Evolutionary conservation across 139 green algal genomes (phyloP).

Genomic region (Bryopsis sp.): DNA sequence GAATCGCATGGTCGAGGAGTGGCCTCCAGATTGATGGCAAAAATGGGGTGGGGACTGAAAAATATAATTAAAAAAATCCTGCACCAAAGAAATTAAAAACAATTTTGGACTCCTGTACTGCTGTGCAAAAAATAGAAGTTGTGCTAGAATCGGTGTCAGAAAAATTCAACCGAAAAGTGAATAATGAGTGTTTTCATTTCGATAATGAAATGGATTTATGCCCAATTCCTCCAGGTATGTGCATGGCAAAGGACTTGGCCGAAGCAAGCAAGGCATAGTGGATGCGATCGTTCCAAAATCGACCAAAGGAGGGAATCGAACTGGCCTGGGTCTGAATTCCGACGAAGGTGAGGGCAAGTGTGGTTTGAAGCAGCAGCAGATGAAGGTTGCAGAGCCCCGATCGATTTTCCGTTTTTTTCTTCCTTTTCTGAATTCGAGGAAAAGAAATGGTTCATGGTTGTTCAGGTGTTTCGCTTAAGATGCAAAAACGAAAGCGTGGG

Average conservation of each 20-base stretch:
- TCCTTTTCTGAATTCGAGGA: not conserved
- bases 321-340: slow-evolving; percentile 2
- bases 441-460: too few species aligned
- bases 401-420: too few species aligned
- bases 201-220: too few species aligned
- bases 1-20: slow-evolving; percentile 36
- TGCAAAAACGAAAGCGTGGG: not conserved
- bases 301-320: not conserved
- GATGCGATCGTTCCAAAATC: not conserved
- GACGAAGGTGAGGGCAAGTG: not conserved
- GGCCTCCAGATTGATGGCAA: slow-evolving; percentile 33
- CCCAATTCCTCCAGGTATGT: not conserved
- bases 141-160: too few species aligned
- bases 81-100: too few species aligned
- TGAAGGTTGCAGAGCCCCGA: not conserved
- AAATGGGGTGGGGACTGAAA: slow-evolving; percentile 32
- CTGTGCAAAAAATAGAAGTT: too few species aligned
- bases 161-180: too few species aligned
- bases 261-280: not conserved
- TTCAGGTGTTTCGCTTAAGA: too few species aligned
- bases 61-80: too few species aligned
- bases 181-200: too few species aligned
- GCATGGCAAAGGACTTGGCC: not conserved
- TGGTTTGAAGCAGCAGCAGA: not conserved
- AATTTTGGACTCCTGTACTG: not conserved